Base-by-base conservation (phyloP, 2,329 filamentous ascomycete species). In the Pseudodiploospora longispora region DNA sequence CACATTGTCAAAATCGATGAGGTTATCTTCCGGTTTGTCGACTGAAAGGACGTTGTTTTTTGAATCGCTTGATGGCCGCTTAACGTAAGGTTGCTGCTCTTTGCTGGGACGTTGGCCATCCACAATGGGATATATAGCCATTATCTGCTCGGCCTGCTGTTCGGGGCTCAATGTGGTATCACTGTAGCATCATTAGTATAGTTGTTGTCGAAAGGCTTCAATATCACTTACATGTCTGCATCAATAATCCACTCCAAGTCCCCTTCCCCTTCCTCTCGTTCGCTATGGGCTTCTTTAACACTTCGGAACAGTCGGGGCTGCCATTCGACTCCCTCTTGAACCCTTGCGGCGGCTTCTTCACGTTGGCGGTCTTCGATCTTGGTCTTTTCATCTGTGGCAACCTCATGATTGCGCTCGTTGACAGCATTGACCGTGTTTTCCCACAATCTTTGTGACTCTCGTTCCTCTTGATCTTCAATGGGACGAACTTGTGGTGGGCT, bases 161-260 rank as follows among this genome's bases (percentile, higher is more conserved):
- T 84, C 69, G 1, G 87, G 79, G 4, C 83, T 77, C 28, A 76
- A 66, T 38, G 57, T 41, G 27, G 55, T 47, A 35, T 66, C 59
- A 36, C 63, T 67, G 43, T 27, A 12, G 5, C 7, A 1, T 8
- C 9, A 43, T 61, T 37, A 58, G 52, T 19, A 35, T 7, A 19
- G 19, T 19, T 19, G 19, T 19, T 19, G 31, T 31, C 5, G 30
- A 9, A 2, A 10, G 4, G 6, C 12, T 6, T 7, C 8, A 8
- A 4, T 5, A 28, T 6, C n/a, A 63, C 72, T 59, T 66, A 95
- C 89, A 98, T 78, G 44, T 82, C 74, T 2, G 90, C 84, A 62
- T 91, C 85, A 57, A 98, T 86, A 58, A 97, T 90, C 87, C 88
- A 98, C 65, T 97, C 93, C 30, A 98, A 69, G 52, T 87, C 87